phyloP scores from a whole-genome alignment of 2,329 filamentous ascomycete species.

The Cladophialophora yegresii region DNA sequence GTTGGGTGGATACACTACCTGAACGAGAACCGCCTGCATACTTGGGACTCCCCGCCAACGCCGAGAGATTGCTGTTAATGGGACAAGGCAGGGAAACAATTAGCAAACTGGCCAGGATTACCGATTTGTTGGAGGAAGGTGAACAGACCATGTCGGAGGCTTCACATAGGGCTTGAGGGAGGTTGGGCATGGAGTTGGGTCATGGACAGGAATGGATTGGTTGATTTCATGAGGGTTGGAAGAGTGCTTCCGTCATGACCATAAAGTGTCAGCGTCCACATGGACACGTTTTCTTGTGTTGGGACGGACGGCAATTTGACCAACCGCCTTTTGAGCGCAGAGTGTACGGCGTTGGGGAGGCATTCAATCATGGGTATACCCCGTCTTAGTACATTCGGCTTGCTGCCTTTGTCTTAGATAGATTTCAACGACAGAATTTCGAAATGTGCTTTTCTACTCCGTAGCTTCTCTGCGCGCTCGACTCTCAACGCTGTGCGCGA shows the following conservation, averaged over 20 bases:
- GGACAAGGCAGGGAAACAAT: slow-evolving; percentile 85
- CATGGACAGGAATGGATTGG: background rate
- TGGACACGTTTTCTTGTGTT: slow-evolving; percentile 14
- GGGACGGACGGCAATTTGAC: slow-evolving; percentile 1
- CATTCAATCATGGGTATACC: slow-evolving; percentile 20
- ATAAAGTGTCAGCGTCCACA: slow-evolving; percentile 14
- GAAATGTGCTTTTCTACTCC: background rate
- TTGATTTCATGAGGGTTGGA: background rate
- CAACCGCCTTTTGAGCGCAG: slow-evolving; percentile 5
- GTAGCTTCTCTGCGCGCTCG: background rate
- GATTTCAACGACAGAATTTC: slow-evolving; percentile 11
- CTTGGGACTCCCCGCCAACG: slow-evolving; percentile 88
- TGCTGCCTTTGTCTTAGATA: slow-evolving; percentile 20
- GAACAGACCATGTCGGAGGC: slow-evolving; percentile 66
- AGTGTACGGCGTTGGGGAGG: slow-evolving; percentile 16
- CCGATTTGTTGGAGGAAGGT: slow-evolving; percentile 86
- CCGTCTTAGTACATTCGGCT: slow-evolving; percentile 10
- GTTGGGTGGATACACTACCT: slow-evolving; percentile 87
- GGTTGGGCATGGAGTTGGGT: background rate
- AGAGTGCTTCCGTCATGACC: slow-evolving; percentile 7
- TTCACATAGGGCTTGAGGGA: slow-evolving; percentile 9
- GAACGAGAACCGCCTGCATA: slow-evolving; percentile 97
- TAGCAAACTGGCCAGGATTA: slow-evolving; percentile 78
- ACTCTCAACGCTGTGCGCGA: background rate
- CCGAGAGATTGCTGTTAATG: slow-evolving; percentile 90